Evolutionary conservation across 805 yeast genomes (phyloP).

Genomic region (Jamesozyma jinghongensis): DNA sequence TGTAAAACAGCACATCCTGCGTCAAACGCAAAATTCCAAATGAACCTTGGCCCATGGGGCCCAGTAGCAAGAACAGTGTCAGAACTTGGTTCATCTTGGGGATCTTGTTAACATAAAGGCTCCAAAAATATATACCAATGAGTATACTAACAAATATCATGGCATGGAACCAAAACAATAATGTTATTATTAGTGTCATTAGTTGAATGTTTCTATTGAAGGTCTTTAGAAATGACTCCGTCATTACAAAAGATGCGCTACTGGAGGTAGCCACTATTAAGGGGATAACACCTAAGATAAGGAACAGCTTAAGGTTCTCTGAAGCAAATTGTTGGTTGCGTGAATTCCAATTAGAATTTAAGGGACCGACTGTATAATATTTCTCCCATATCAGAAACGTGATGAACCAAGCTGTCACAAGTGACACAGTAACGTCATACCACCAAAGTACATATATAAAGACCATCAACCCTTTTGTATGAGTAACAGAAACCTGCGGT

Average conservation of each 20-base stretch:
- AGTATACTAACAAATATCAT: slow-evolving; percentile 48
- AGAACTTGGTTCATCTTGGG: slow-evolving; percentile 50
- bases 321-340: slow-evolving; percentile 20
- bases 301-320: slow-evolving; percentile 43
- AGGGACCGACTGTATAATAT: slow-evolving; percentile 4
- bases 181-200: slow-evolving; percentile 45
- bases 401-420: slow-evolving; percentile 53
- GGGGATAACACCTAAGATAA: slow-evolving; percentile 71
- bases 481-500: slow-evolving; percentile 2
- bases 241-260: slow-evolving; percentile 45
- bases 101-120: slow-evolving; percentile 46
- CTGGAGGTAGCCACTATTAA: slow-evolving; percentile 65
- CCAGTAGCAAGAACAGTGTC: slow-evolving; percentile 70
- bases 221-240: slow-evolving; percentile 36
- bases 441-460: slow-evolving; percentile 64
- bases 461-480: slow-evolving; percentile 35
- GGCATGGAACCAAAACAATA: slow-evolving; percentile 63
- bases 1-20: slow-evolving; percentile 29
- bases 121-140: slow-evolving; percentile 50
- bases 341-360: background rate
- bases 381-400: slow-evolving; percentile 41
- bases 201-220: slow-evolving; percentile 34
- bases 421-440: slow-evolving; percentile 47
- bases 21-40: slow-evolving; percentile 55
- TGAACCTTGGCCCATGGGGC: slow-evolving; percentile 80